A percentile compares a stretch with the other conserved stretches of the same genome.
phyloP scores from a whole-genome alignment of 345 rosid species.

The Erodium maritimum region DNA sequence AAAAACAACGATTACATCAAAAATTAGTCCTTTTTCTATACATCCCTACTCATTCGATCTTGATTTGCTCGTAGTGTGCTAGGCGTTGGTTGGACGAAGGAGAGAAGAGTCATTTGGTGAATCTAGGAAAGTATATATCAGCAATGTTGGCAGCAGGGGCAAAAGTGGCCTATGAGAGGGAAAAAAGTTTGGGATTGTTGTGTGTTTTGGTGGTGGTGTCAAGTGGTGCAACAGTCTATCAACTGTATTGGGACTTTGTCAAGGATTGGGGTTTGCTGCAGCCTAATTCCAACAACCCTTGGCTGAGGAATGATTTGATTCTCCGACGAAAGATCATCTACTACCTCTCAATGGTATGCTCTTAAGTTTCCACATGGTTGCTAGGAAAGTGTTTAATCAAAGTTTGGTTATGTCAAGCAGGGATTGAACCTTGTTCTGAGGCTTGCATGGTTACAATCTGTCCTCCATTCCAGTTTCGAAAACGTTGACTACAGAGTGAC shows the following conservation, averaged over 20 bases:
- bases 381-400: neutral
- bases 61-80: conserved; percentile 52
- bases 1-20: no score
- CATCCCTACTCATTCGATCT: neutral
- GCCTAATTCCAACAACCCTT: conserved; percentile 78
- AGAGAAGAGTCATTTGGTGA: conserved; percentile 60
- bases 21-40: no score
- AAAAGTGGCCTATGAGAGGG: conserved; percentile 86
- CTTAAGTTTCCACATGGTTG: neutral
- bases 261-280: conserved; percentile 99
- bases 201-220: conserved; percentile 70
- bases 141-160: conserved; percentile 99
- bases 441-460: conserved; percentile 95
- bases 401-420: conserved; percentile 29
- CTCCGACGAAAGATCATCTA: conserved; percentile 77
- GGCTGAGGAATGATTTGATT: conserved; percentile 94
- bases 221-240: conserved; percentile 83
- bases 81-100: conserved; percentile 96
- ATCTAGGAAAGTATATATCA: conserved; percentile 93
- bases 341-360: conserved; percentile 88
- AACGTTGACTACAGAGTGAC: conserved; percentile 83
- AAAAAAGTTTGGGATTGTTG: conserved; percentile 52
- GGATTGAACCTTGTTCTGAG: conserved; percentile 78
- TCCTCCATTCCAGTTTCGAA: conserved; percentile 73
- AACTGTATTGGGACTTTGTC: conserved; percentile 98